phyloP scores from a whole-genome alignment of 2,329 filamentous ascomycete genomes.

The Diaporthe ilicicola region DNA sequence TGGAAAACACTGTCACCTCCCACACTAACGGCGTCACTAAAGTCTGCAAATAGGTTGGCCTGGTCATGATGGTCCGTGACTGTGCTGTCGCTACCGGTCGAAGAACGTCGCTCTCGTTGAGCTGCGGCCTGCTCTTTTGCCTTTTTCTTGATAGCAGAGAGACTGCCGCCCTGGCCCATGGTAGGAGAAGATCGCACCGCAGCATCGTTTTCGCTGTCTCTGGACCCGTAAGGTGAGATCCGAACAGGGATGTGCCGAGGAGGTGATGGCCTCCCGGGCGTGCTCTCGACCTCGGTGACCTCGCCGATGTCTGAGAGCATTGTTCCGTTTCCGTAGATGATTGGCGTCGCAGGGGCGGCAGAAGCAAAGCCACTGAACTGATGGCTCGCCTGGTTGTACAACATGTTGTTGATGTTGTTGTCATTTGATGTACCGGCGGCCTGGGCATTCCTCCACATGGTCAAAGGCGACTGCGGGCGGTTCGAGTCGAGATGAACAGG shows the following conservation, averaged over 20 bases:
- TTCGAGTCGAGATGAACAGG: slow-evolving; percentile 54
- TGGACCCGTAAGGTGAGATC: slow-evolving; percentile 39
- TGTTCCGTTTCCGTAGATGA: slow-evolving; percentile 74
- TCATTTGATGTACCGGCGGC: slow-evolving; percentile 41
- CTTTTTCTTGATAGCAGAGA: slow-evolving; percentile 55
- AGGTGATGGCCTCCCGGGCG: slow-evolving; percentile 48
- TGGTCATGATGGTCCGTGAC: slow-evolving; percentile 59
- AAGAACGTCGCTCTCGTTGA: slow-evolving; percentile 60
- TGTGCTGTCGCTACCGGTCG: slow-evolving; percentile 69
- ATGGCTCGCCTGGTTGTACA: slow-evolving; percentile 50
- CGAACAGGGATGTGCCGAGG: slow-evolving; percentile 35
- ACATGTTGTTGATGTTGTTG: slow-evolving; percentile 48
- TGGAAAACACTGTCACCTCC: slow-evolving; percentile 70
- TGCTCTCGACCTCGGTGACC: slow-evolving; percentile 34
- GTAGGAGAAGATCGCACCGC: slow-evolving; percentile 56
- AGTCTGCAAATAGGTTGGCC: slow-evolving; percentile 60
- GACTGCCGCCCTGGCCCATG: slow-evolving; percentile 42
- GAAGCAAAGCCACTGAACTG: slow-evolving; percentile 48
- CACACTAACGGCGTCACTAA: slow-evolving; percentile 69
- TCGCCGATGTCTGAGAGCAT: slow-evolving; percentile 61
- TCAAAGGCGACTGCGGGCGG: slow-evolving; percentile 59
- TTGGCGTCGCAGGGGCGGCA: slow-evolving; percentile 66
- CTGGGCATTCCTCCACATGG: slow-evolving; percentile 60
- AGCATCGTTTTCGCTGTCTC: slow-evolving; percentile 43
- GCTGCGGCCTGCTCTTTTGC: slow-evolving; percentile 47